These are phyloP conservation scores for Amylostereum areolatum DNA, from an alignment of 1,284 basidiomycete species.

Conservation along the genomic window DNA sequence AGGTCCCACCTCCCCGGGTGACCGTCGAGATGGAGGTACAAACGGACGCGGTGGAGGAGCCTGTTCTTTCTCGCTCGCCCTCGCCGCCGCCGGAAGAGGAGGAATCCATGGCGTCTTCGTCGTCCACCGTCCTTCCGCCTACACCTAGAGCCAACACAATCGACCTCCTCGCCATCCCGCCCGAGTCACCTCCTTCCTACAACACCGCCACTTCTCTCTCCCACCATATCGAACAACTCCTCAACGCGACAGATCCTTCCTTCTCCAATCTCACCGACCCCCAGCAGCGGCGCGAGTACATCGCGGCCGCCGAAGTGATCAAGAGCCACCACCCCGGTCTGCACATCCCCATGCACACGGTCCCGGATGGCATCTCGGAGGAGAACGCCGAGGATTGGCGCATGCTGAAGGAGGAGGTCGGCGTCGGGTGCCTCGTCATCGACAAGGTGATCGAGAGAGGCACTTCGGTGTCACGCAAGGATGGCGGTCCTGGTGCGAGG, in stretches of 20 bases:
- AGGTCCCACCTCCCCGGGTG: slow-evolving; percentile 23
- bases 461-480: slow-evolving; percentile 25
- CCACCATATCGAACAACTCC: slow-evolving; percentile 39
- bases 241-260: slow-evolving; percentile 9
- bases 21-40: slow-evolving; percentile 35
- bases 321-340: slow-evolving; percentile 68
- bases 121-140: slow-evolving; percentile 60
- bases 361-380: slow-evolving; percentile 49
- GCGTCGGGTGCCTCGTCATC: slow-evolving; percentile 70
- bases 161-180: slow-evolving; percentile 23
- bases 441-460: slow-evolving; percentile 63
- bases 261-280: slow-evolving; percentile 14
- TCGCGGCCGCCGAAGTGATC: slow-evolving; percentile 54
- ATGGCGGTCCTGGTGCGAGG: slow-evolving; percentile 17
- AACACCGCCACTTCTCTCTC: slow-evolving; percentile 37
- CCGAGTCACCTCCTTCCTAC: slow-evolving; percentile 67
- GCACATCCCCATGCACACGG: slow-evolving; percentile 43
- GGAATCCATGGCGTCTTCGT: slow-evolving; percentile 61
- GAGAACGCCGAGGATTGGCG: slow-evolving; percentile 67
- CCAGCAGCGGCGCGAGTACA: slow-evolving; percentile 29
- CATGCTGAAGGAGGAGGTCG: slow-evolving; percentile 69
- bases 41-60: slow-evolving; percentile 35
- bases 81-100: slow-evolving; percentile 32
- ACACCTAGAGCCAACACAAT: slow-evolving; percentile 48
- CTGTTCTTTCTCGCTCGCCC: slow-evolving; percentile 21